Conservation (phyloP, 345 rosid genomes). For the Aurinia saxatilis region DNA sequence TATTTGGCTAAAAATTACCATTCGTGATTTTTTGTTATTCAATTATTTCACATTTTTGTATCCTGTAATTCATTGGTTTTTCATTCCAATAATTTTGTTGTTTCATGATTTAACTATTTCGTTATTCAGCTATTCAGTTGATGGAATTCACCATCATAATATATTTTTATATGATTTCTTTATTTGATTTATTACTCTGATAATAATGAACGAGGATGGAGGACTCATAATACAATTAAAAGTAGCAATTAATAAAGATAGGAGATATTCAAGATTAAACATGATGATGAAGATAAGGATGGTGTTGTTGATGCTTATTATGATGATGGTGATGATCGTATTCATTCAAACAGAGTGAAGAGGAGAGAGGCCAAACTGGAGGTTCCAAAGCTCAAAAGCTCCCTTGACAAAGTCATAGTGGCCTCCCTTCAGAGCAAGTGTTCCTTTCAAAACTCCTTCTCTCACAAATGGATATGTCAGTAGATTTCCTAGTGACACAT, state of each 20-base stretch:
- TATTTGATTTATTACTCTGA: no score
- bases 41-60: no score
- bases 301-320: not conserved
- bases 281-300: not conserved
- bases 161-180: no score
- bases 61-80: no score
- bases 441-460: constrained; percentile 43
- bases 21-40: no score
- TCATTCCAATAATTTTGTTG: no score
- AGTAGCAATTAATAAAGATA: not conserved
- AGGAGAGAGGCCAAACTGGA: constrained; percentile 54
- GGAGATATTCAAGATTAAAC: not conserved
- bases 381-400: constrained; percentile 71
- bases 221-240: not conserved
- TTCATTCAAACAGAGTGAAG: constrained; percentile 54
- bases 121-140: no score
- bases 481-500: constrained; percentile 67
- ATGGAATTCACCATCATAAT: no score
- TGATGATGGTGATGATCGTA: constrained; percentile 3
- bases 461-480: constrained; percentile 80
- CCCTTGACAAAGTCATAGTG: constrained; percentile 65
- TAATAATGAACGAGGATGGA: no score
- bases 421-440: constrained; percentile 55
- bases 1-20: no score
- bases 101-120: no score